Conservation (phyloP, 306 rosid species). For the barrel medic (Medicago truncatula) region MtrunA17r5.0-ANR NC_053046.1:27255501-27256000, state of each 20-base stretch:
- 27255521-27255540: too few relatives aligned
- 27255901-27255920: background rate
- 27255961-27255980: constrained; percentile 58
- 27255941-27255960: constrained; percentile 75
- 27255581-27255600: too few relatives aligned
- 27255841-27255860: constrained; percentile 48
- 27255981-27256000: constrained; percentile 48
- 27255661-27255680: too few relatives aligned
- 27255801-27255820: constrained; percentile 70
- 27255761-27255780: constrained; percentile 62
- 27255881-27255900: constrained; percentile 14
- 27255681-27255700: too few relatives aligned
- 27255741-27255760: constrained; percentile 1
- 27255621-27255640: too few relatives aligned
- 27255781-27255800: constrained; percentile 61
- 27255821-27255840: constrained; percentile 85
- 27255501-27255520: too few relatives aligned
- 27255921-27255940: background rate
- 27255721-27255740: too few relatives aligned
- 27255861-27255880: background rate
- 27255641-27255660: too few relatives aligned
- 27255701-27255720: too few relatives aligned
- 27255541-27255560: too few relatives aligned
- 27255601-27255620: too few relatives aligned
- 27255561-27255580: too few relatives aligned